phyloP scores from a whole-genome alignment of 2,329 filamentous ascomycete genomes.

The Phyllosticta paracitricarpa region DNA sequence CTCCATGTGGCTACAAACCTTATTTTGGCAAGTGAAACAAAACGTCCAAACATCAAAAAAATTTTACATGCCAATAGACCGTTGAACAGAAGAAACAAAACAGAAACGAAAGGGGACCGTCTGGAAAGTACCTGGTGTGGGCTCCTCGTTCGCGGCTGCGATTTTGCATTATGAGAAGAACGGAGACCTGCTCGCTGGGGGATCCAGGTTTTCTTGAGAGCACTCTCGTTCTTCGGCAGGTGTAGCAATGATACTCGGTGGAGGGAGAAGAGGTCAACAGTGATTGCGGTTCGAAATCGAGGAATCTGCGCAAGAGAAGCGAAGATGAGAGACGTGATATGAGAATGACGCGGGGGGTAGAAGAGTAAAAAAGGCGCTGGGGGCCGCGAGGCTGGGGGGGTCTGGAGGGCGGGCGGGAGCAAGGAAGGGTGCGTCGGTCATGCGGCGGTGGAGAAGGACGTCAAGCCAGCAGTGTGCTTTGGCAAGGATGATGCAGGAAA shows the following conservation, averaged over 20 bases:
- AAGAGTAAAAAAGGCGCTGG: conserved; percentile 7
- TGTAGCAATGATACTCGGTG: background rate
- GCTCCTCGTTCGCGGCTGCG: conserved; percentile 31
- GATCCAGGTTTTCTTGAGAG: conserved; percentile 2
- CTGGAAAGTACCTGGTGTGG: conserved; percentile 33
- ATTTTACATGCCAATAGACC: conserved; percentile 13
- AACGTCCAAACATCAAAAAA: conserved; percentile 12
- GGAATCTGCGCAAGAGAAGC: background rate
- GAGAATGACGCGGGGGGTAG: conserved; percentile 2
- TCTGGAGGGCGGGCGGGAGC: conserved; percentile 1
- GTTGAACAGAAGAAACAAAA: conserved; percentile 13
- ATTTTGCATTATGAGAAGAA: conserved; percentile 35
- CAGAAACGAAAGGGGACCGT: conserved; percentile 23
- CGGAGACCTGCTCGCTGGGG: conserved; percentile 19
- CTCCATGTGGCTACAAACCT: conserved; percentile 11
- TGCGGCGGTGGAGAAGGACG: conserved; percentile 6
- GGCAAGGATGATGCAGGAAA: conserved; percentile 8
- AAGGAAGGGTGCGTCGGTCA: conserved; percentile 10
- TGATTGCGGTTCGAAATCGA: background rate
- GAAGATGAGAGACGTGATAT: background rate
- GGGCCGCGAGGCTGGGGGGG: conserved; percentile 3
- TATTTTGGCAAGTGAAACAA: conserved; percentile 11
- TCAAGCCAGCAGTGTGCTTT: conserved; percentile 4
- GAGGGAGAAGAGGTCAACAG: background rate
- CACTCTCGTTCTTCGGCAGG: background rate